Conservation (phyloP, 352 stramenopile species). For the Sclerospora graminicola region DNA sequence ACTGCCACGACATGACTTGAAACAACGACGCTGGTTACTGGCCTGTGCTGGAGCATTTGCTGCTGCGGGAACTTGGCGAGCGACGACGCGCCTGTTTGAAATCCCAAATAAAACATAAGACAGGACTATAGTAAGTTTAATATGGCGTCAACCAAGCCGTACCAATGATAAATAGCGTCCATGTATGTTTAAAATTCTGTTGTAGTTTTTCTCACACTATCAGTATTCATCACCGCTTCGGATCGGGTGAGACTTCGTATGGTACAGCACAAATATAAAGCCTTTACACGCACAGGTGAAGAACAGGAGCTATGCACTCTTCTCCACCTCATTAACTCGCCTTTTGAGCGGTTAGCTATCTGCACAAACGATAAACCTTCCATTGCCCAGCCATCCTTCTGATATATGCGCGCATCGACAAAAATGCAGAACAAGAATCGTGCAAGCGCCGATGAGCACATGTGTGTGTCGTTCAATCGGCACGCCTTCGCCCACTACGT, state of each 20-base stretch:
- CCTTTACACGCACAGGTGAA: conserved; percentile 18
- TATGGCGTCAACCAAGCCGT: neutral
- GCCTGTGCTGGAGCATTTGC: conserved; percentile 39
- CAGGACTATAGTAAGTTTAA: neutral
- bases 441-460: neutral
- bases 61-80: conserved; percentile 35
- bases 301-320: conserved; percentile 4
- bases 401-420: neutral
- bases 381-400: neutral
- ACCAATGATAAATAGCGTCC: conserved; percentile 28
- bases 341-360: conserved; percentile 2
- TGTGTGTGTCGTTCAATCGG: conserved; percentile 2
- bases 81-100: conserved; percentile 34
- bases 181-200: conserved; percentile 18
- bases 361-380: conserved; percentile 13
- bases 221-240: conserved; percentile 7
- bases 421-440: conserved; percentile 5
- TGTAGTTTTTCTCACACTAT: conserved; percentile 12
- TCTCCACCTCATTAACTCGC: conserved; percentile 7
- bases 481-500: conserved; percentile 2
- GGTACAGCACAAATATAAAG: conserved; percentile 31
- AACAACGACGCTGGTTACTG: conserved; percentile 50
- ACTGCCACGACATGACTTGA: conserved; percentile 25
- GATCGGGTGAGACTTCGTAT: conserved; percentile 21
- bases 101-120: neutral